Conservation (phyloP, 257 asterid genomes). For the Fraxinus americana region DNA sequence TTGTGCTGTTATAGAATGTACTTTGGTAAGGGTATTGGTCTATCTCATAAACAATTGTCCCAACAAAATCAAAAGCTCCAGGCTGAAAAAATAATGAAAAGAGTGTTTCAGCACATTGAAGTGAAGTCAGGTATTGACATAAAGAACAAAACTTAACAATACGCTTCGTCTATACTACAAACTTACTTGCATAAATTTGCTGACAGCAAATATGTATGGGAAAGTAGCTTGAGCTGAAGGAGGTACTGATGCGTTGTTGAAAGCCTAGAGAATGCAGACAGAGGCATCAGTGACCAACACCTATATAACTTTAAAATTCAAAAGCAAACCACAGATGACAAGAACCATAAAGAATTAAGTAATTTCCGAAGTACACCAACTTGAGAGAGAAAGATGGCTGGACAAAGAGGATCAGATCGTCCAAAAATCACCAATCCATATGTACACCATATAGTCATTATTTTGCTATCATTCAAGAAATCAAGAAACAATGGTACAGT, state of each 20-base stretch:
- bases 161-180: constrained; percentile 13
- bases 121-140: background rate
- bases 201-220: constrained; percentile 80
- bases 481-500: background rate
- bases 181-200: constrained; percentile 96
- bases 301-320: background rate
- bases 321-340: background rate
- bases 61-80: constrained; percentile 92
- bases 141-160: constrained; percentile 17
- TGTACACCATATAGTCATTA: too few relatives aligned
- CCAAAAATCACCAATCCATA: too few relatives aligned
- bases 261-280: constrained; percentile 49
- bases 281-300: background rate
- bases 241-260: constrained; percentile 88
- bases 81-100: constrained; percentile 51
- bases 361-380: background rate
- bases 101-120: constrained; percentile 7
- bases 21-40: constrained; percentile 77
- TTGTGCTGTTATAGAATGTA: constrained; percentile 87
- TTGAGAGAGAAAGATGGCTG: background rate
- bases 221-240: constrained; percentile 91
- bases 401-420: background rate
- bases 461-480: too few relatives aligned
- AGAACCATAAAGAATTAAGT: background rate
- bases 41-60: constrained; percentile 83